Conservation (phyloP, 495 filamentous ascomycete genomes). For the Hyaloscypha finlandica region DNA sequence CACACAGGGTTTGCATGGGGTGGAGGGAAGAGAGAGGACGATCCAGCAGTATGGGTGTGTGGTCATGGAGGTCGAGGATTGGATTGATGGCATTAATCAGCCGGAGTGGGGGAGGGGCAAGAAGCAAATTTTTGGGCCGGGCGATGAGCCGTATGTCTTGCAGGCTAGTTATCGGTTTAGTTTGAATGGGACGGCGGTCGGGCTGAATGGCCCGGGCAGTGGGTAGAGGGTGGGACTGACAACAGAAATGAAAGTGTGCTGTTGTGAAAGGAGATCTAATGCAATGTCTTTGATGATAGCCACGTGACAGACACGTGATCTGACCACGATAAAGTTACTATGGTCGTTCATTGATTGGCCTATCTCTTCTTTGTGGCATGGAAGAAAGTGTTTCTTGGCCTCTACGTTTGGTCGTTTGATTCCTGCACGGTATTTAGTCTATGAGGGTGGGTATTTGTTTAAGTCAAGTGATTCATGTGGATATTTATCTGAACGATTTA, state of each 20-base stretch:
- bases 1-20: conserved; percentile 57
- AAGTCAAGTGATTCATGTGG: no score
- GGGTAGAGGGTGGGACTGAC: conserved; percentile 2
- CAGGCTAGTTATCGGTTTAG: conserved; percentile 65
- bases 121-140: conserved; percentile 67
- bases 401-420: no score
- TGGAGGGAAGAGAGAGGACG: conserved; percentile 43
- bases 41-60: conserved; percentile 71
- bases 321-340: no score
- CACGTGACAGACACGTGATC: no score
- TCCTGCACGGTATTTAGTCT: no score
- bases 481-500: no score
- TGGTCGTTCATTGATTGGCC: no score
- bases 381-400: no score
- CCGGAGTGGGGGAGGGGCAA: conserved; percentile 68
- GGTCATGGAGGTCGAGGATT: conserved; percentile 69
- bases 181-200: conserved; percentile 24
- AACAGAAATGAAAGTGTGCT: background rate
- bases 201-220: conserved; percentile 21
- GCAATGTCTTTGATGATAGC: no score
- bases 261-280: no score
- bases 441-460: no score
- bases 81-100: conserved; percentile 81
- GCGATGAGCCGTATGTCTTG: conserved; percentile 61
- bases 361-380: no score